Evolutionary conservation across 176 grass and related monocot species (phyloP), one percentile per base, ranked within the genome.

Genomic region (Poa annua): DNA sequence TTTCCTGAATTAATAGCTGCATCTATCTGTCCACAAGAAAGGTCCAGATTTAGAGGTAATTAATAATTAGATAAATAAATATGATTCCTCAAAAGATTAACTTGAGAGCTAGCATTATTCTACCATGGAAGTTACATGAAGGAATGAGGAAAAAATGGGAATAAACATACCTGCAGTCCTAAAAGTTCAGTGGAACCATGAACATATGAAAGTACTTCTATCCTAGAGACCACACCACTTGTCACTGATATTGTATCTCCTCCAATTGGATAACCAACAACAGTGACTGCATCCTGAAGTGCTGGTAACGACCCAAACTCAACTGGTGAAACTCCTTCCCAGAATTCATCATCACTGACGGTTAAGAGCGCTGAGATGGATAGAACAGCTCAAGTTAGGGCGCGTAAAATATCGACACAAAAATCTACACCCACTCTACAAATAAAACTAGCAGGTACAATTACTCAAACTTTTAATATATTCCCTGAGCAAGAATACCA

Each of bases 231-330:
- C 74, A 98, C 96, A 64, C 96, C 96, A 8, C 93, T 98, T 65
- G 96, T 98, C 80, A 98, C 93, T 15, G 96, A 98, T 74, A 98
- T 98, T 48, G 96, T 98, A 79, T 98, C 96, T 78, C 96, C 96
- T 80, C 96, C 96, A 52, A 98, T 98, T 77, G 96, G 96, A 71
- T 98, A 96, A 47, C 96, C 96, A 86, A 98, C 96, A 76, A 98
- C 93, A 67, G 91, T 93, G 24, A 95, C 96, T 6, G 96, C 96
- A 88, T 98, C 96, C 77, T 98, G 93, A 66, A 98, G 87, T 2
- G 93, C 93, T 0, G 93, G 96, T 41, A 98, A 91, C 9, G 89
- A 81, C 59, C 96, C 96, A 41, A 98, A 98, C 61, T 98, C 83
- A 4, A 96, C 85, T 19, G 93, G 96, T 51, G 81, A 83, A 92